Base-by-base conservation (phyloP, 2,329 filamentous ascomycete species). In the Clonostachys chloroleuca region DNA sequence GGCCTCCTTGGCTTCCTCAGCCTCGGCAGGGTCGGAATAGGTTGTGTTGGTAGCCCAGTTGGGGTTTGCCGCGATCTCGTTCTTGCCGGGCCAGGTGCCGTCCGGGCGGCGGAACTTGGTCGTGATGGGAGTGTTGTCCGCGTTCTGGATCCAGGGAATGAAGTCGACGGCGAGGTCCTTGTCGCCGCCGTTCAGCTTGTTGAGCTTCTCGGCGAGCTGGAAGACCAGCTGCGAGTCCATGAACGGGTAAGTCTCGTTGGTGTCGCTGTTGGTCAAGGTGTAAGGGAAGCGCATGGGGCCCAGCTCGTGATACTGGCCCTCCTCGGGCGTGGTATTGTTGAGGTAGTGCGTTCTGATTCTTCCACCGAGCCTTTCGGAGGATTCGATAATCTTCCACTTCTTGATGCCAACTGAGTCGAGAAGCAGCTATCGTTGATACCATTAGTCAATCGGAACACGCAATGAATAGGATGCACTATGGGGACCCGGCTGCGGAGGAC, bases 241-340 rank as follows among this genome's bases (percentile, higher is more conserved):
- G 51, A 86, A 80, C 49, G 81, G 73, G 52, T 68, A 65, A 0
- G 76, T 83, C 54, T 78, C 70, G 51, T 82, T 81, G n/a, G 70
- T 73, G 59, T 39, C 36, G 17, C 17, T 18, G 36, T 39, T n/a
- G 2, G 14, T 39, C 14, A 39, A 7, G 17, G 36, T n/a, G 70
- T 24, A 73, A 72, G 3, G 72, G 14, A 77, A 68, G 0, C 81
- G 68, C 81, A 86, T 86, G 0, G 81, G 80, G 0, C 83, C 83
- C 78, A 74, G 75, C 57, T 86, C 83, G 55, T 86, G 81, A 59
- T 86, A 86, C 17, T 82, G 81, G 56, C 86, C 86, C 50, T 85
- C 72, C 17, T 77, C 74, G 0, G 80, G 78, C 7, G 14, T 39
- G 0, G 70, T 78, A 5, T 75, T 78, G 4, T 74, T 74, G 3